phyloP scores from a whole-genome alignment of 2,329 filamentous ascomycete genomes.

The Fusarium sp. region DNA sequence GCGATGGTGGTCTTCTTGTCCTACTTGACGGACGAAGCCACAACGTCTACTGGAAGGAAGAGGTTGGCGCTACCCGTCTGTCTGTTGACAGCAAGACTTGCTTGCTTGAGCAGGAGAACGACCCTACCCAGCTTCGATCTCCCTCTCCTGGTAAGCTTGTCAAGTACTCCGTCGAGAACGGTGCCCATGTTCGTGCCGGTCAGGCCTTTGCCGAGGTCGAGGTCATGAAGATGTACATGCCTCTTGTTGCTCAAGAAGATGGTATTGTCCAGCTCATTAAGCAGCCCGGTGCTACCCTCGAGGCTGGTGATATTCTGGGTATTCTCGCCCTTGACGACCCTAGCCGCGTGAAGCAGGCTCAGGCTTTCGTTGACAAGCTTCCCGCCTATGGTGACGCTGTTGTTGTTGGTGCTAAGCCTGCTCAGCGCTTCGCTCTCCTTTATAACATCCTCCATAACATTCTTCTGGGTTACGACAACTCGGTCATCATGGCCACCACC shows the following conservation, averaged over 20 bases:
- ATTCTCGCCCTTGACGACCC: constrained; percentile 96
- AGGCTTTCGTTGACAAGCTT: constrained; percentile 92
- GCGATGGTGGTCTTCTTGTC: constrained; percentile 93
- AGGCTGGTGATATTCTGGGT: constrained; percentile 98
- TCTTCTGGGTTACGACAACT: constrained; percentile 94
- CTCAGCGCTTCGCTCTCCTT: constrained; percentile 86
- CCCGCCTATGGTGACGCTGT: constrained; percentile 89
- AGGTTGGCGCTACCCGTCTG: constrained; percentile 93
- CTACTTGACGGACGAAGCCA: constrained; percentile 93
- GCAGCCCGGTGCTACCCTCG: constrained; percentile 96
- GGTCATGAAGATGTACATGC: constrained; percentile 99
- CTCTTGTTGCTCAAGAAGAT: constrained; percentile 92
- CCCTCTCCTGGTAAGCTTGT: constrained; percentile 98
- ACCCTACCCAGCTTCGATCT: constrained; percentile 95
- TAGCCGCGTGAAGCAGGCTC: constrained; percentile 94
- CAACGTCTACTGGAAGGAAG: constrained; percentile 99
- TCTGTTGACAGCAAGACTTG: constrained; percentile 99
- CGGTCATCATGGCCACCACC: constrained; percentile 91
- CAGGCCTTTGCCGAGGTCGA: constrained; percentile 97
- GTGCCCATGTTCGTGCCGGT: constrained; percentile 91
- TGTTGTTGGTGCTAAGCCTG: constrained; percentile 90
- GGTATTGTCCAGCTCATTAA: constrained; percentile 98
- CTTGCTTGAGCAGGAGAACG: constrained; percentile 97
- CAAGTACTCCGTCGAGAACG: constrained; percentile 97
- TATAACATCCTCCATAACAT: constrained; percentile 88